These are phyloP conservation scores for Fusarium sp. DNA, from an alignment of 2,329 filamentous ascomycete genomes.

Conservation along the genomic window DNA sequence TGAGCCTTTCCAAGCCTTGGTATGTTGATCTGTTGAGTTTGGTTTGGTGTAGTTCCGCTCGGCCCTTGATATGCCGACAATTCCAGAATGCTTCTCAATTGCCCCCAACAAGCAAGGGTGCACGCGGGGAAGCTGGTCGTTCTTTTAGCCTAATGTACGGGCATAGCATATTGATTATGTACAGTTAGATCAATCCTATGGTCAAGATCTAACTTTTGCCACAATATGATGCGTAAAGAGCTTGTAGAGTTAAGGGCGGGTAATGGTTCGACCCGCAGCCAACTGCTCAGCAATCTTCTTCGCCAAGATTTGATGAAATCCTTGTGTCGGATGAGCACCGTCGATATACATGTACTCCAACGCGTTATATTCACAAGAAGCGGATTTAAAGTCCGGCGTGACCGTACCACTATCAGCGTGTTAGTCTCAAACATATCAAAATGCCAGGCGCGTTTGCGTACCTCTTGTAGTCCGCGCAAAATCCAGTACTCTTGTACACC, in stretches of 20 bases:
- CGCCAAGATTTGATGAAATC: conserved; percentile 17
- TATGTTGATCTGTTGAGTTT: neutral
- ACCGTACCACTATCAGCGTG: neutral
- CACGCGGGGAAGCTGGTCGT: neutral
- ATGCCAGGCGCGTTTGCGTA: accelerated
- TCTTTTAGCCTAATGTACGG: neutral
- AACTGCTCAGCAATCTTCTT: conserved; percentile 5
- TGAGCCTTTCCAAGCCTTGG: accelerated
- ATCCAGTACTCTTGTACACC: conserved; percentile 1
- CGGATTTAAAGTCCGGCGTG: conserved; percentile 9
- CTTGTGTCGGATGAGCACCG: conserved; percentile 19
- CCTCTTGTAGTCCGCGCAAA: conserved; percentile 15
- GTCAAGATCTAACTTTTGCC: no score
- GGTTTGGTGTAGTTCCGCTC: neutral
- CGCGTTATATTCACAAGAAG: conserved; percentile 2
- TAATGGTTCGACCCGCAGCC: neutral
- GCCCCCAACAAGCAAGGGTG: neutral
- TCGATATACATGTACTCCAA: conserved; percentile 26
- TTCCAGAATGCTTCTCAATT: neutral
- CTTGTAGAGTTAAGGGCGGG: no score
- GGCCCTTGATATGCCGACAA: neutral
- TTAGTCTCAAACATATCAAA: neutral
- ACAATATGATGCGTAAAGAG: no score
- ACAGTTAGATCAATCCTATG: no score
- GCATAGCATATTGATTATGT: neutral